A percentile compares a stretch with the other conserved stretches of the same genome.
These are phyloP conservation scores for Coelastrella sp. DNA, from an alignment of 139 green algal genomes.

Conservation along the genomic window DNA sequence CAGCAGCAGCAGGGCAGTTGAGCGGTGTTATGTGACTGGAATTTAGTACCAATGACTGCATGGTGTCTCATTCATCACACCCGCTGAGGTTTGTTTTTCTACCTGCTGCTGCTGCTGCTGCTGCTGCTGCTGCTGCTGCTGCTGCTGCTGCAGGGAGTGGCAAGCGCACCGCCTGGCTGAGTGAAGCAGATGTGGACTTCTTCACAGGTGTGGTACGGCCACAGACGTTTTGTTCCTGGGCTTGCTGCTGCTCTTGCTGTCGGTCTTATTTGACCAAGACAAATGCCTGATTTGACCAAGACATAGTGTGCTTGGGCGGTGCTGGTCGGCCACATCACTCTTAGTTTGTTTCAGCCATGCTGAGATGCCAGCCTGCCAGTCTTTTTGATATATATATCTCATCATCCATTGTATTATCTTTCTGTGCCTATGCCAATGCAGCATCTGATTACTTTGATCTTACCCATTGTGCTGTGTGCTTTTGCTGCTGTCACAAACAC, in stretches of 20 bases:
- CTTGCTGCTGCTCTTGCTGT: neutral
- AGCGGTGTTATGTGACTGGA: no score
- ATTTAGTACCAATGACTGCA: neutral
- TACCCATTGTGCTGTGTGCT: conserved; percentile 5
- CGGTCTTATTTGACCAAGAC: neutral
- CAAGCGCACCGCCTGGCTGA: conserved; percentile 67
- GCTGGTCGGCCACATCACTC: no score
- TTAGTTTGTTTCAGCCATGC: no score
- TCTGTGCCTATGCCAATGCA: neutral
- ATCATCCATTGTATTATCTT: neutral
- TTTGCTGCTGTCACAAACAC: neutral
- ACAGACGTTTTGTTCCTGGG: neutral
- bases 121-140: neutral
- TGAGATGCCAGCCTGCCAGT: no score
- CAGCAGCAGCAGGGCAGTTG: no score
- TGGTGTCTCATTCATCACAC: neutral
- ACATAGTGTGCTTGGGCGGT: no score
- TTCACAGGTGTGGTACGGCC: conserved; percentile 57
- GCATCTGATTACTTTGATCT: neutral
- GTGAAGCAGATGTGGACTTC: conserved; percentile 76
- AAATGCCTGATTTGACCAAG: neutral
- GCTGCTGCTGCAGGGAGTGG: neutral
- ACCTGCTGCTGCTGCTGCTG: conserved; percentile 1
- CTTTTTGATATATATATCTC: neutral
- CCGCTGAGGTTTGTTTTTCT: no score